A percentile compares a stretch with the other conserved stretches of the same genome.
phyloP scores from a whole-genome alignment of 352 stramenopile species.

The Pilasporangium apinafurcum region DNA sequence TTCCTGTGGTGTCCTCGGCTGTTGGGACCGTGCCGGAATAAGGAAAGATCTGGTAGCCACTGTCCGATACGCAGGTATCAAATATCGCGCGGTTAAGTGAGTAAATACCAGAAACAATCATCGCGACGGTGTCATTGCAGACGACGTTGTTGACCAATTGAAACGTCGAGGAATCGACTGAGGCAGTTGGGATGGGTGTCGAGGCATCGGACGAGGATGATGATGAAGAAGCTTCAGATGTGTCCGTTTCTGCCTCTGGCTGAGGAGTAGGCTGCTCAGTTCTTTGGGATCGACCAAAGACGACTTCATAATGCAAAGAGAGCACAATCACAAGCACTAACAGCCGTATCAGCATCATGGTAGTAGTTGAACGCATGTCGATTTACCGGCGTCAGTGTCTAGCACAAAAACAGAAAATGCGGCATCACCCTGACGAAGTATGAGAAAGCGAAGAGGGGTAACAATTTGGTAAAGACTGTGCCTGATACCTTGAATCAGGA shows the following conservation, averaged over 20 bases:
- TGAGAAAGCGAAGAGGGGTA: too few species aligned
- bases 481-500: too few species aligned
- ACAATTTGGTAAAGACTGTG: too few species aligned
- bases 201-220: slow-evolving; percentile 9
- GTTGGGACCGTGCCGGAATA: slow-evolving; percentile 27
- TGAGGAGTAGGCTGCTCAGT: not conserved
- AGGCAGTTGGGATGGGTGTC: slow-evolving; percentile 12
- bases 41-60: slow-evolving; percentile 39
- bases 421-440: too few species aligned
- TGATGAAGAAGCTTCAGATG: slow-evolving; percentile 4
- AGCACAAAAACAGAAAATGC: too few species aligned
- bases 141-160: slow-evolving; percentile 18
- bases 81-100: slow-evolving; percentile 37
- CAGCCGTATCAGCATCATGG: too few species aligned
- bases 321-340: too few species aligned
- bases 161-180: slow-evolving; percentile 21
- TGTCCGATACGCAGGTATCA: slow-evolving; percentile 29
- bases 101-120: slow-evolving; percentile 32
- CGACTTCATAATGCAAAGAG: too few species aligned
- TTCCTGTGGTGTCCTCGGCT: slow-evolving; percentile 21
- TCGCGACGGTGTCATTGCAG: slow-evolving; percentile 20
- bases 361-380: too few species aligned
- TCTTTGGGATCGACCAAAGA: slow-evolving; percentile 1
- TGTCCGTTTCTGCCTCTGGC: too few species aligned
- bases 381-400: too few species aligned